Base-by-base conservation (phyloP, 306 rosid genomes). In the Quercus dentata region DNA sequence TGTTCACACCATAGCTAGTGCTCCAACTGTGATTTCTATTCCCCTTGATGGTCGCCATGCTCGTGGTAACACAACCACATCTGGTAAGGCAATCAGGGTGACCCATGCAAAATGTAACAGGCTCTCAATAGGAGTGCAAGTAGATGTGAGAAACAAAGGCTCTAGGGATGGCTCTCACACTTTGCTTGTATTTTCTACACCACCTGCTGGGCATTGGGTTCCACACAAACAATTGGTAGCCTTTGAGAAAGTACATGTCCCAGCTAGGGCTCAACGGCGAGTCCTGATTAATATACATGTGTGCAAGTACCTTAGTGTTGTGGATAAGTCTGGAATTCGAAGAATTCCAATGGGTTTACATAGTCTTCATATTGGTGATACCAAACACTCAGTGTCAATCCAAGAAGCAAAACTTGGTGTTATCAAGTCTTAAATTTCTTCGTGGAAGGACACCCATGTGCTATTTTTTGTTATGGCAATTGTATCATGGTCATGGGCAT, bases 311-410 rank as follows among this genome's bases (percentile, higher is more conserved):
- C 82, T 95, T 2, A 92, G 98, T 68, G 93, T 94, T 0, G 97
- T 92, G 69, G 97, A 95, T 72, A 84, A 55, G 73, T 84, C 83
- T 5, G 99, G 95, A 51, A 89, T 86, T 61, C 83, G 97, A 74
- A 91, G 97, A 81, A 88, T 94, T 71, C 95, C 91, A 1, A 52
- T 94, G 89, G 97, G 98, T 1, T 64, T 72, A 23, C 97, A 95
- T 35, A 74, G 74, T 73, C 84, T 92, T 75, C 87, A 90, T 58
- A 79, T 95, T 75, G 98, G 94, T 6, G 86, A 87, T 57, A 73
- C 82, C 31, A 82, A 77, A 30, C 98, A 91, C 71, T 86, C 85
- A 6, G 56, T 92, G 0, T 88, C 97, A 14, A 88, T 94, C 69
- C 89, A 91, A 87, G 92, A 90, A 2, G 62, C 56, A 46, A 56